These are phyloP conservation scores for Lasiosphaeriaceae sp. DNA, from an alignment of 495 filamentous ascomycete genomes.

Conservation along the genomic window DNA sequence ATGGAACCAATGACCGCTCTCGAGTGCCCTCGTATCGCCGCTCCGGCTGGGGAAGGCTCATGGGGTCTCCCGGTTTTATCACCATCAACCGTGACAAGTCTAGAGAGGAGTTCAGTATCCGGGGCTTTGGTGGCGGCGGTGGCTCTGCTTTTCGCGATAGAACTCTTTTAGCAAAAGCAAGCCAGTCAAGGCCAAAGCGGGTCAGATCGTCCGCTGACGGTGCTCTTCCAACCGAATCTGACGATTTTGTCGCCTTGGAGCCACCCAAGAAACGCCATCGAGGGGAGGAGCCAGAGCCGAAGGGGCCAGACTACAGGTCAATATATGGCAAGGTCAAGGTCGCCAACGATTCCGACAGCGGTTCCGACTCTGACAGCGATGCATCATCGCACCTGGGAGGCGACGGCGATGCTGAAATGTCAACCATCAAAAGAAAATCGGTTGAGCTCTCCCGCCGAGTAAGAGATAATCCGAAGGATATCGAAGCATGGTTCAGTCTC, in stretches of 20 bases:
- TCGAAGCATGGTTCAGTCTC: conserved; percentile 69
- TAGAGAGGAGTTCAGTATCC: conserved; percentile 35
- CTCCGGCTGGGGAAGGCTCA: conserved; percentile 34
- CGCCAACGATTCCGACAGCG: conserved; percentile 35
- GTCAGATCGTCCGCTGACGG: conserved; percentile 17
- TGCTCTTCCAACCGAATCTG: conserved; percentile 6
- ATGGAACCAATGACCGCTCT: conserved; percentile 39
- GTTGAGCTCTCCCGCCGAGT: conserved; percentile 56
- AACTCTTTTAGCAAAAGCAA: conserved; percentile 27
- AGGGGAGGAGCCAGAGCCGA: conserved; percentile 27
- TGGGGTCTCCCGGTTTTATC: conserved; percentile 36
- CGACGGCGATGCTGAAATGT: conserved; percentile 35
- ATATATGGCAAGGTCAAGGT: conserved; percentile 60
- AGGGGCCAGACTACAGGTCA: conserved; percentile 59
- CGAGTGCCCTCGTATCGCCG: conserved; percentile 40
- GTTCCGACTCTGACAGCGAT: conserved; percentile 50
- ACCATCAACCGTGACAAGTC: conserved; percentile 31
- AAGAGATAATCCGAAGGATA: conserved; percentile 59
- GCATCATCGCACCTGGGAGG: background rate
- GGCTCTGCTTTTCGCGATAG: conserved; percentile 38
- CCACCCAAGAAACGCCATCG: conserved; percentile 41
- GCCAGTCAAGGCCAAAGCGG: conserved; percentile 21
- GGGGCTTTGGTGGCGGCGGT: conserved; percentile 17
- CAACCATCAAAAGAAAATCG: conserved; percentile 44
- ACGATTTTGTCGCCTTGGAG: conserved; percentile 37